Conservation (phyloP, 768 basidiomycete species). For the Trametes gibbosa region DNA sequence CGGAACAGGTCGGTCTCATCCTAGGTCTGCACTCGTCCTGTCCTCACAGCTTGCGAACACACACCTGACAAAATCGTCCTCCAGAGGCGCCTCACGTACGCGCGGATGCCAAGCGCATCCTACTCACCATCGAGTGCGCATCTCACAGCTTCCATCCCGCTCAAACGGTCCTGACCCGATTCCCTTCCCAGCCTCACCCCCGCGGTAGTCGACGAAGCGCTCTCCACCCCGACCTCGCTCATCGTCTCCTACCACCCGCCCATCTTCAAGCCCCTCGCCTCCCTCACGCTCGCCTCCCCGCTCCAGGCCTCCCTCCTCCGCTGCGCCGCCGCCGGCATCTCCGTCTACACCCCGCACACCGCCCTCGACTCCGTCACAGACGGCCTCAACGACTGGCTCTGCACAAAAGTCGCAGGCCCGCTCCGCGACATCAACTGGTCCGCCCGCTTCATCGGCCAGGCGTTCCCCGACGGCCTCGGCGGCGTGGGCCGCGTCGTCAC, state of each 20-base stretch:
- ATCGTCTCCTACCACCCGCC: slow-evolving; percentile 86
- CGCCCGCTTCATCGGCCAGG: slow-evolving; percentile 28
- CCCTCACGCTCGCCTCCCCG: slow-evolving; percentile 74
- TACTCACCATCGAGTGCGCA: slow-evolving; percentile 45
- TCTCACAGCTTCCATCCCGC: background rate
- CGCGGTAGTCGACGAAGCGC: slow-evolving; percentile 66
- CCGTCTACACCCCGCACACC: slow-evolving; percentile 86
- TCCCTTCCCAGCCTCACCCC: slow-evolving; percentile 57
- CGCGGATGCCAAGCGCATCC: slow-evolving; percentile 30
- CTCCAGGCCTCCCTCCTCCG: slow-evolving; percentile 77
- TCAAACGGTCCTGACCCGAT: too few relatives aligned
- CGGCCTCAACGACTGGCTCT: slow-evolving; percentile 92
- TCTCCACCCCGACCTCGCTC: slow-evolving; percentile 56
- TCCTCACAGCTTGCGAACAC: too few relatives aligned
- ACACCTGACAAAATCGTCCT: background rate
- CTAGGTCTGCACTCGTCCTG: slow-evolving; percentile 26
- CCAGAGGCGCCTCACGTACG: slow-evolving; percentile 37
- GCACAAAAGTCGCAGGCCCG: slow-evolving; percentile 33
- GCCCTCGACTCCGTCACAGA: slow-evolving; percentile 80
- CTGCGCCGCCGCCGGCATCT: slow-evolving; percentile 80
- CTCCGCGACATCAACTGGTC: slow-evolving; percentile 34
- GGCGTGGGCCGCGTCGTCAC: slow-evolving; percentile 71
- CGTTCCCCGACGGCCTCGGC: slow-evolving; percentile 31
- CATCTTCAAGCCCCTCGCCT: slow-evolving; percentile 72
- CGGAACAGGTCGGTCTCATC: slow-evolving; percentile 29